phyloP scores from a whole-genome alignment of 768 basidiomycete genomes.

The Amanita molliuscula region DNA sequence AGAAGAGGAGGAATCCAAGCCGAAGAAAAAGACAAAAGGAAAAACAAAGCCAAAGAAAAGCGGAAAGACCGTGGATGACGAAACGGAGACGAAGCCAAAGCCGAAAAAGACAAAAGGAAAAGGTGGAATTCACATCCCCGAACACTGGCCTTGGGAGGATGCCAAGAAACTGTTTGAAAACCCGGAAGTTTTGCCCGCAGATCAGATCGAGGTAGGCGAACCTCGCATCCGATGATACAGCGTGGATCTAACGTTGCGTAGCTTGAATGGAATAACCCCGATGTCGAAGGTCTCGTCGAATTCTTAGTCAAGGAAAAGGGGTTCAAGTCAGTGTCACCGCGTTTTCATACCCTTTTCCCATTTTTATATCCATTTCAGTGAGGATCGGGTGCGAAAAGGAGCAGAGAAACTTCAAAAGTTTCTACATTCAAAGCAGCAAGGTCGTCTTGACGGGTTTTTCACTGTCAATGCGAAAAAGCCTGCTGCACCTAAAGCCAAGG shows the following conservation, averaged over 20 bases:
- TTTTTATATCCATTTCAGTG: constrained; percentile 37
- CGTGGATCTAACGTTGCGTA: constrained; percentile 18
- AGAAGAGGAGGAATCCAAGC: not conserved
- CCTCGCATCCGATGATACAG: not conserved
- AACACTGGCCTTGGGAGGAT: constrained; percentile 96
- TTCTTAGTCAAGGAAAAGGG: constrained; percentile 94
- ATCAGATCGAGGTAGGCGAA: constrained; percentile 63
- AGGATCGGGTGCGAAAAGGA: constrained; percentile 92
- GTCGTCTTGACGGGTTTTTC: constrained; percentile 94
- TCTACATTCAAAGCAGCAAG: constrained; percentile 88
- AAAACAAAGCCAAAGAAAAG: not conserved
- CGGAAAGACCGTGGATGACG: constrained; percentile 9
- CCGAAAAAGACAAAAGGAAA: constrained; percentile 6
- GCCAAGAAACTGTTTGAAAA: constrained; percentile 85
- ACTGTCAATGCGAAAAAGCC: constrained; percentile 52
- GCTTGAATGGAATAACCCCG: constrained; percentile 93
- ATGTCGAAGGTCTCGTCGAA: constrained; percentile 86
- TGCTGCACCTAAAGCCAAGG: constrained; percentile 19
- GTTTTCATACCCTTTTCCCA: not conserved
- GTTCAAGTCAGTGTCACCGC: constrained; percentile 64
- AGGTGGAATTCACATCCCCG: constrained; percentile 55
- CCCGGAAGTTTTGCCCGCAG: constrained; percentile 83
- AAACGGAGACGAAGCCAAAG: constrained; percentile 19
- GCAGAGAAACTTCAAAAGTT: constrained; percentile 88
- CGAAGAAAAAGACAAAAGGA: not conserved